Evolutionary conservation across 202 grass and related monocot genomes (phyloP), one percentile per base, ranked within the genome.

Genomic region (Bolboschoenoplectus hybrid): DNA sequence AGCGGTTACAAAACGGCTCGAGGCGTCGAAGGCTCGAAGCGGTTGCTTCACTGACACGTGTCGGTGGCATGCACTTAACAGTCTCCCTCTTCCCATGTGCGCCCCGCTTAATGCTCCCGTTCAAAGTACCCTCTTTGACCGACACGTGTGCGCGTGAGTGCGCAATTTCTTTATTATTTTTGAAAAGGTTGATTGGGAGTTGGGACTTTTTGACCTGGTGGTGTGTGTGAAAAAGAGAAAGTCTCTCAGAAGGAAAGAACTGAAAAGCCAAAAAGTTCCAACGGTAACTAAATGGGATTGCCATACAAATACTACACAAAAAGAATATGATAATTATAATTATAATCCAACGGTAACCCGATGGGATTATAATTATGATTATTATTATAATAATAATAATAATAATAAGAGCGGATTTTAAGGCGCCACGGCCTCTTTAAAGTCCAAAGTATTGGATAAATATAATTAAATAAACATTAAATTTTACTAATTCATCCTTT

Each of bases 1-100:
- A 82, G 63, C 81, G 43, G 81, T 82, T 82, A 65, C 58, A 67
- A 82, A 82, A 67, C 81, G 61, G 81, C 81, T 82, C 81, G 60
- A 82, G 81, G 81, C 43, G 34, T 60, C 41, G 3, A 61, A 17
- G 3, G 26, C 26, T 26, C 26, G 26, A 78, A 53, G 53, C 53
- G 52, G 52, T 80, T 80, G 75, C 53, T 80, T 60, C 75, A 32
- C 11, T 16, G 19, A 58, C 60, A 65, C 80, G 50, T 77, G 74
- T 36, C 74, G 50, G 74, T 77, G 12, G 32, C 74, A 13, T 56
- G 74, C 50, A 11, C 50, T 38, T 4, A 35, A 13, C 45, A 34
- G 45, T 51, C 49, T 26, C 8, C 45, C 5, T 16, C 36, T 7
- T 6, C 38, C 41, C 80, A 64, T 66, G 58, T 66, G 79, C 14